Evolutionary conservation across 257 asterid genomes (phyloP).

Genomic region (Forsythia suspensa): DNA sequence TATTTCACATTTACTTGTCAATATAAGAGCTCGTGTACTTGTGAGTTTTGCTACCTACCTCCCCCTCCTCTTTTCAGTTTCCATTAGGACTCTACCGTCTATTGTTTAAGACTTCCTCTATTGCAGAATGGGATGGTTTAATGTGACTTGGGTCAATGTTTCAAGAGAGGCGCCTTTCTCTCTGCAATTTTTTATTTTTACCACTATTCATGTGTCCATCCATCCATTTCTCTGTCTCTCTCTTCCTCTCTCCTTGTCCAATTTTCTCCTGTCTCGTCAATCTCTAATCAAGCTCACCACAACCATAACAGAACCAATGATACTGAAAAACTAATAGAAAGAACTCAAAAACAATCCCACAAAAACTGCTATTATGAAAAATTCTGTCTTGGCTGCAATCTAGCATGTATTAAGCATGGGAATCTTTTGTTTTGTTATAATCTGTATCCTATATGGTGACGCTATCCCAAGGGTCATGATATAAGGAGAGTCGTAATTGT

Average conservation of each 20-base stretch:
- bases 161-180: neutral
- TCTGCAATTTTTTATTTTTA: neutral
- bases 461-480: neutral
- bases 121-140: slow-evolving; percentile 7
- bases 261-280: neutral
- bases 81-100: neutral
- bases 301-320: neutral
- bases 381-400: neutral
- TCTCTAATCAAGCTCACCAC: neutral
- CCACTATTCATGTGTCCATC: neutral
- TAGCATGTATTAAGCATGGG: neutral
- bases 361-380: neutral
- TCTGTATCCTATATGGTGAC: neutral
- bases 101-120: slow-evolving; percentile 3
- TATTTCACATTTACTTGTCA: slow-evolving; percentile 18
- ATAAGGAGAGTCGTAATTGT: neutral
- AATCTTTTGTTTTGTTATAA: neutral
- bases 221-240: neutral
- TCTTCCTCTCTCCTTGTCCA: neutral
- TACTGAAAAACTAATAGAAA: neutral
- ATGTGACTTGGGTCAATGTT: neutral
- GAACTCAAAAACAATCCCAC: neutral
- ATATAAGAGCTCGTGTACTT: neutral
- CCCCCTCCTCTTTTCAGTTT: neutral
- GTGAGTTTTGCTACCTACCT: neutral